Percentiles rank a stretch among this genome's conserved stretches.
Conservation (phyloP, 306 rosid species). For the Crataegus laevigata region DNA sequence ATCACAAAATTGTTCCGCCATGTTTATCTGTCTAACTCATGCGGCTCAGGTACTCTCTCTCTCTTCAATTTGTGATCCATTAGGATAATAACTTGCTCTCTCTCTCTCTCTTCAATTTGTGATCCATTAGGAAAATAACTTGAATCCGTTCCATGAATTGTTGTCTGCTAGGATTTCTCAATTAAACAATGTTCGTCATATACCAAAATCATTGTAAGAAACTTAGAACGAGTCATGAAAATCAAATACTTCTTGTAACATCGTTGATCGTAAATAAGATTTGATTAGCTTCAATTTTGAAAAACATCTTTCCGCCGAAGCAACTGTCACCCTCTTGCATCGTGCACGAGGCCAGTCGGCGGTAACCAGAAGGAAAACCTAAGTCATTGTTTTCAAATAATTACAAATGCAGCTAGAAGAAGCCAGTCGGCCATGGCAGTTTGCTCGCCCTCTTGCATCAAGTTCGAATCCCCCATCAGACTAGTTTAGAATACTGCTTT, state of each 20-base stretch:
- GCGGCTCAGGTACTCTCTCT: background rate
- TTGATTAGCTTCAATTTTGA: too few species aligned
- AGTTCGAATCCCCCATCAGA: too few species aligned
- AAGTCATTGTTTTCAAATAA: background rate
- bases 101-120: background rate
- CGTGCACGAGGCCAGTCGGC: too few species aligned
- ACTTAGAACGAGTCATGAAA: background rate
- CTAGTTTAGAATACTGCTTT: too few species aligned
- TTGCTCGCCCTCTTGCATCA: too few species aligned
- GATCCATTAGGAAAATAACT: background rate
- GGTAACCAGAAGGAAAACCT: too few species aligned
- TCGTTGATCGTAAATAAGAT: too few species aligned
- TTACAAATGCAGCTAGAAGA: too few species aligned
- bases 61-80: background rate
- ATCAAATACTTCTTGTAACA: background rate
- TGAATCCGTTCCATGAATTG: background rate
- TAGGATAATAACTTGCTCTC: background rate
- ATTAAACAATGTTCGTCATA: background rate
- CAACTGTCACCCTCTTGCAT: background rate
- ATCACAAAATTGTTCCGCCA: too few species aligned
- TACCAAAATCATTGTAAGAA: background rate
- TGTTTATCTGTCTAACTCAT: too few species aligned
- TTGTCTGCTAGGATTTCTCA: background rate
- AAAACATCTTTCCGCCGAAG: too few species aligned
- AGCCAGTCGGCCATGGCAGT: too few species aligned